A percentile compares a stretch with the other conserved stretches of the same genome.
Conservation (phyloP, 768 basidiomycete species). For the Arthromyces matolae region DNA sequence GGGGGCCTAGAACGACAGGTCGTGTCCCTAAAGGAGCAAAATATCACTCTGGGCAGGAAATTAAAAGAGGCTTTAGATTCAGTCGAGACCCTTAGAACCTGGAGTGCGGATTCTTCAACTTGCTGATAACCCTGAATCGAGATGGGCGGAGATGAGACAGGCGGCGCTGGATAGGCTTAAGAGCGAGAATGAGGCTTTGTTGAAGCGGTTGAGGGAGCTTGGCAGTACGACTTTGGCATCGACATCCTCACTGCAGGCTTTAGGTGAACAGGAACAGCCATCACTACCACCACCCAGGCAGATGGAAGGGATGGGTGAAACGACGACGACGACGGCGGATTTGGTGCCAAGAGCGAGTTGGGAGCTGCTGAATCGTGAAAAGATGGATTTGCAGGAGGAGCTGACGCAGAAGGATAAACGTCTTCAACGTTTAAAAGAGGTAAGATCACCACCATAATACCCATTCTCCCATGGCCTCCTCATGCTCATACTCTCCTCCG, state of each 20-base stretch:
- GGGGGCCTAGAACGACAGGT: slow-evolving; percentile 69
- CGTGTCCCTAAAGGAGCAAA: slow-evolving; percentile 54
- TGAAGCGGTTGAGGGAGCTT: slow-evolving; percentile 62
- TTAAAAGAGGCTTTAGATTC: slow-evolving; percentile 68
- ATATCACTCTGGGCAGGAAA: slow-evolving; percentile 63
- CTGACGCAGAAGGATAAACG: slow-evolving; percentile 81
- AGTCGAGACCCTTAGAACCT: too few relatives aligned
- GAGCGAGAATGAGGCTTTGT: slow-evolving; percentile 79
- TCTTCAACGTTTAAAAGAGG: slow-evolving; percentile 76
- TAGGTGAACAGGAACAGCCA: too few relatives aligned
- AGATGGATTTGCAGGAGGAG: slow-evolving; percentile 58
- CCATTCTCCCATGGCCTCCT: not conserved
- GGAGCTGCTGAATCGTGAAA: slow-evolving; percentile 68
- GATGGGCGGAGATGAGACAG: slow-evolving; percentile 74
- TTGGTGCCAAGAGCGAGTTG: slow-evolving; percentile 78
- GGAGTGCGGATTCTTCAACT: slow-evolving; percentile 12
- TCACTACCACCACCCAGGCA: too few relatives aligned
- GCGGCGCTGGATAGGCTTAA: slow-evolving; percentile 72
- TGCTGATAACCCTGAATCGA: slow-evolving; percentile 54
- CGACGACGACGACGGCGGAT: slow-evolving; percentile 22
- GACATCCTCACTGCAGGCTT: not conserved
- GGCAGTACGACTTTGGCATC: slow-evolving; percentile 7
- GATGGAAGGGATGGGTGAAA: slow-evolving; percentile 1
- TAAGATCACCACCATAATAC: slow-evolving; percentile 22
- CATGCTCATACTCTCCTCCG: not conserved